A percentile compares a stretch with the other conserved stretches of the same genome.
Evolutionary conservation across 805 yeast genomes (phyloP).

Genomic region (Cyberlindnera samutprakarnensis): DNA sequence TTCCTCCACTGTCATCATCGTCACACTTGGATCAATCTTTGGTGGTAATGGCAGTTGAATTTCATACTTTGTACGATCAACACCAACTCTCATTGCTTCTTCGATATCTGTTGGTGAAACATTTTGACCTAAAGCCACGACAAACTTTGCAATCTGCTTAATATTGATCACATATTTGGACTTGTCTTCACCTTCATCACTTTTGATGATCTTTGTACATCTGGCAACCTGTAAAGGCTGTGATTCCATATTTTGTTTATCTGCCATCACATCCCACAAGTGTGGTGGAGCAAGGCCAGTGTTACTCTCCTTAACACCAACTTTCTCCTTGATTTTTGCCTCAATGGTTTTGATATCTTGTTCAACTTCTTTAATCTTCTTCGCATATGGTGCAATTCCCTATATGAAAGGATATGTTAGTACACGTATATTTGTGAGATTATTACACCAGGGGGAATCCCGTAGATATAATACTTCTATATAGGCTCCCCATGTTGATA

Average conservation of each 20-base stretch:
- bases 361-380: conserved; percentile 72
- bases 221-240: conserved; percentile 98
- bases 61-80: conserved; percentile 93
- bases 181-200: conserved; percentile 59
- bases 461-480: too few species aligned
- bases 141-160: conserved; percentile 97
- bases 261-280: conserved; percentile 96
- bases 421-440: too few species aligned
- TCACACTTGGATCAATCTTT: conserved; percentile 93
- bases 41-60: conserved; percentile 98
- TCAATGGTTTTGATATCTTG: conserved; percentile 82
- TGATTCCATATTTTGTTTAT: conserved; percentile 83
- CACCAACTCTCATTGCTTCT: conserved; percentile 99
- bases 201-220: conserved; percentile 92
- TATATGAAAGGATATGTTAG: conserved; percentile 4
- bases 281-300: conserved; percentile 98
- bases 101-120: conserved; percentile 98
- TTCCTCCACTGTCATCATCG: conserved; percentile 99
- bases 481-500: too few species aligned
- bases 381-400: conserved; percentile 95
- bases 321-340: conserved; percentile 83
- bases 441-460: too few species aligned
- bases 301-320: conserved; percentile 91
- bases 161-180: conserved; percentile 92
- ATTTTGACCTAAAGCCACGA: conserved; percentile 92